These are phyloP conservation scores for Favolaschia claudopus DNA, from an alignment of 768 basidiomycete genomes.

Conservation along the genomic window DNA sequence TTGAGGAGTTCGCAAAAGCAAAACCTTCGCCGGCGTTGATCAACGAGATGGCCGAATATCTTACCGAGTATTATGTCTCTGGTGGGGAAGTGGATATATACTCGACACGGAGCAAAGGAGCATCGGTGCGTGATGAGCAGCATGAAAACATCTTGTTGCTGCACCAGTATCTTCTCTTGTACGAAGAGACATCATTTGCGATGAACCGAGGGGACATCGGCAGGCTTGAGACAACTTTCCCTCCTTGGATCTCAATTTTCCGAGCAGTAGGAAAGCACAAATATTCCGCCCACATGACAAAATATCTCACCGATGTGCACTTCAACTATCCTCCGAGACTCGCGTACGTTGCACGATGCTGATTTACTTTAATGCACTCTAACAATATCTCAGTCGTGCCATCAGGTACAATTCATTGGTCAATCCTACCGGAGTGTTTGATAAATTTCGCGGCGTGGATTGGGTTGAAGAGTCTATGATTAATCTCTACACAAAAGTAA, in stretches of 20 bases:
- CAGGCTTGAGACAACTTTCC: conserved; percentile 31
- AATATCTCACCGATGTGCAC: conserved; percentile 33
- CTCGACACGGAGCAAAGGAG: not conserved
- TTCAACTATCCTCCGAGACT: conserved; percentile 30
- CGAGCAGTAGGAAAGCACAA: conserved; percentile 42
- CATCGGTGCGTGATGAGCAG: conserved; percentile 35
- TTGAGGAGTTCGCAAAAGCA: conserved; percentile 38
- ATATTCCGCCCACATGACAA: conserved; percentile 36
- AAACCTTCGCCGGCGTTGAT: conserved; percentile 38
- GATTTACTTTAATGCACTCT: too few species aligned
- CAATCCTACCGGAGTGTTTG: conserved; percentile 44
- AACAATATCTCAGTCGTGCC: conserved; percentile 29
- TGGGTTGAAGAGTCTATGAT: conserved; percentile 47
- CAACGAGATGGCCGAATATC: conserved; percentile 28
- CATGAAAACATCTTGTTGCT: conserved; percentile 40
- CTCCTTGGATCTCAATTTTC: conserved; percentile 36
- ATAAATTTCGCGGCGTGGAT: conserved; percentile 41
- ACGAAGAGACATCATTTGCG: conserved; percentile 45
- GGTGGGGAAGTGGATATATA: conserved; percentile 4
- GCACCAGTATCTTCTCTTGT: conserved; percentile 45
- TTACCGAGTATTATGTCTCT: conserved; percentile 30
- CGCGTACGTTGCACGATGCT: too few species aligned
- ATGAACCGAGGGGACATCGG: conserved; percentile 44
- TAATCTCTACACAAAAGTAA: conserved; percentile 51
- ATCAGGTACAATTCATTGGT: conserved; percentile 38